Conservation (phyloP, 2,329 filamentous ascomycete species). For the Sphaerulina vaccinii region DNA sequence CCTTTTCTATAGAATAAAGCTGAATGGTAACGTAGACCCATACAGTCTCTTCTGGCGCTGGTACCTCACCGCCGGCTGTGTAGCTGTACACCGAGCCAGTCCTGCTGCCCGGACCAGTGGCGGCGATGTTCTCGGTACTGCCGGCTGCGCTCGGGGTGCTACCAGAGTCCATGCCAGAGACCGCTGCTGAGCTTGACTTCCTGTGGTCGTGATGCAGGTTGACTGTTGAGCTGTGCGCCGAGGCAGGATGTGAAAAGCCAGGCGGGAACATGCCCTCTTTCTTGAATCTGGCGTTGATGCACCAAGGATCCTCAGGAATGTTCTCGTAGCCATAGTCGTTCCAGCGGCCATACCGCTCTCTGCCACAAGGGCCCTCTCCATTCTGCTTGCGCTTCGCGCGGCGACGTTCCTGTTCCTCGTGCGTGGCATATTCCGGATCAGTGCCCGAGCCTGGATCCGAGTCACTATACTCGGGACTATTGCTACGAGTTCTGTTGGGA, state of each 20-base stretch:
- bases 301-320: constrained; percentile 92
- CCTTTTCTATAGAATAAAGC: constrained; percentile 88
- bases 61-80: constrained; percentile 15
- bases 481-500: constrained; percentile 29
- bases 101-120: constrained; percentile 20
- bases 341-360: constrained; percentile 45
- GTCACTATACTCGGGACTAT: constrained; percentile 41
- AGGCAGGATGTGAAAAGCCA: constrained; percentile 49
- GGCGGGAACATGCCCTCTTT: constrained; percentile 71
- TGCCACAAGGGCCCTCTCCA: constrained; percentile 31
- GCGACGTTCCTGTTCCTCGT: constrained; percentile 37
- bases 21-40: constrained; percentile 95
- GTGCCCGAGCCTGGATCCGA: constrained; percentile 41
- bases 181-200: constrained; percentile 28
- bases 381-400: constrained; percentile 25
- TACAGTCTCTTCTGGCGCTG: constrained; percentile 63
- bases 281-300: constrained; percentile 84
- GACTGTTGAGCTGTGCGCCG: constrained; percentile 50
- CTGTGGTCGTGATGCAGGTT: constrained; percentile 40
- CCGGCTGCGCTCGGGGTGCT: constrained; percentile 25
- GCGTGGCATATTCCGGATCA: constrained; percentile 40
- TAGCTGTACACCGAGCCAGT: constrained; percentile 17
- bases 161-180: constrained; percentile 23
- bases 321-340: constrained; percentile 64
- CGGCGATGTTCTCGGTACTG: constrained; percentile 33